These are phyloP conservation scores for Dendryphion nanum DNA, from an alignment of 2,329 filamentous ascomycete species.

Conservation along the genomic window DNA sequence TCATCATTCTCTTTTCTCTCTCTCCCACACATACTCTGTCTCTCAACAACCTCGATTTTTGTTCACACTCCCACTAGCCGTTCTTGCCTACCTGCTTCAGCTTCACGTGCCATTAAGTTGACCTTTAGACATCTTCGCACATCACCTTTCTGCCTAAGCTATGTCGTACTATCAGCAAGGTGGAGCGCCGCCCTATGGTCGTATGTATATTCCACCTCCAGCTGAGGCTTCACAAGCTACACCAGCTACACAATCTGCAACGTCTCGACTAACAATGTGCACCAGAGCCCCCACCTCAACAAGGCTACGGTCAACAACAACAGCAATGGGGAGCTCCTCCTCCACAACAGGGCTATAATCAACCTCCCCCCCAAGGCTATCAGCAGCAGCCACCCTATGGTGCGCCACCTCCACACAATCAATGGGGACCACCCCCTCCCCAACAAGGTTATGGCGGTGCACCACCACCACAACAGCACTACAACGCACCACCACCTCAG, in stretches of 20 bases:
- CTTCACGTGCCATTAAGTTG: no score
- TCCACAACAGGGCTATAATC: constrained; percentile 2
- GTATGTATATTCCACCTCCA: no score
- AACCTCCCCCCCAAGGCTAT: constrained; percentile 5
- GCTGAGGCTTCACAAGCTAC: constrained; percentile 9
- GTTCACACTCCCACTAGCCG: no score
- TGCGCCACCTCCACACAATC: constrained; percentile 4
- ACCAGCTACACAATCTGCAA: constrained; percentile 24
- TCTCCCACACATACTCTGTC: no score
- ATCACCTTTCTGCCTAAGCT: no score
- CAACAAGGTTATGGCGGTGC: constrained; percentile 7
- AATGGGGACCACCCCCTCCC: constrained; percentile 27
- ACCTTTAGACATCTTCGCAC: no score
- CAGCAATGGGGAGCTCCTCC: constrained; percentile 2
- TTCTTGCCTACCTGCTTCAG: no score
- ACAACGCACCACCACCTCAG: constrained; percentile 17
- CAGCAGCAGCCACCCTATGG: constrained; percentile 2
- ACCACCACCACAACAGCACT: constrained; percentile 16
- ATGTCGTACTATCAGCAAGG: no score
- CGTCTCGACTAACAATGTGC: no score
- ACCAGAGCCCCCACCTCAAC: no score
- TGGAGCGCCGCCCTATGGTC: constrained; percentile 26
- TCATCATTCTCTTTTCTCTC: no score
- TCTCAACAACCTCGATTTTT: no score
- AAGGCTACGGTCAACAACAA: constrained; percentile 24